Conservation (phyloP, 106 monocot genomes). For the Dendrobium officinale region DNA sequence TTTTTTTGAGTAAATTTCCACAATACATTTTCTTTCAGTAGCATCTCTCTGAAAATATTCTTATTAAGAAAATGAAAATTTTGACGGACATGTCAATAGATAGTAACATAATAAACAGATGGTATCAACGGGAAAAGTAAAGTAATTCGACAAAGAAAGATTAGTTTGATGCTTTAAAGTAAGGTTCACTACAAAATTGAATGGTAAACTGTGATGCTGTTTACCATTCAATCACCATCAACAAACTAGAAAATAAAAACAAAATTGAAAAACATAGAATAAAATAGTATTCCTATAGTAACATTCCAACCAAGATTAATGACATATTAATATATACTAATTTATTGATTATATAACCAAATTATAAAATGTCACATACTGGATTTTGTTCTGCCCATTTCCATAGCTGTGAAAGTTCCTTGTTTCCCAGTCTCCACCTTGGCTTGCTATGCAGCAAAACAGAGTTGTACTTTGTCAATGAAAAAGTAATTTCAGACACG, state of each 20-base stretch:
- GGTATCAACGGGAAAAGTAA: no score
- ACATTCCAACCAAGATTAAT: neutral
- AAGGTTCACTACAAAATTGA: neutral
- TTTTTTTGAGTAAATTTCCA: neutral
- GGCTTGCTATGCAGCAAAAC: conserved; percentile 44
- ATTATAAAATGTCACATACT: conserved; percentile 27
- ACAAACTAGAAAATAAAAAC: no score
- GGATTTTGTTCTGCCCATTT: conserved; percentile 99
- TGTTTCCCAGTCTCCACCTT: conserved; percentile 92
- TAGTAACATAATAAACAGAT: no score
- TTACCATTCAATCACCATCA: neutral
- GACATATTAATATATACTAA: neutral
- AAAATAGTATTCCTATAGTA: no score
- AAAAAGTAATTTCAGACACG: conserved; percentile 1
- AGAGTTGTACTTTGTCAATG: neutral
- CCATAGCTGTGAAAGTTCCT: conserved; percentile 84
- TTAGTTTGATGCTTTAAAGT: neutral
- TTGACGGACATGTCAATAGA: no score
- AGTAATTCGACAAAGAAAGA: no score
- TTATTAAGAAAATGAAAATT: no score
- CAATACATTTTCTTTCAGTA: neutral
- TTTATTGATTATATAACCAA: neutral
- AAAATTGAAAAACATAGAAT: no score
- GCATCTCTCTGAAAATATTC: neutral
- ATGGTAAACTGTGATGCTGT: neutral